phyloP scores from a whole-genome alignment of 441 rosid genomes.

The Flueggea neowawraea region DNA sequence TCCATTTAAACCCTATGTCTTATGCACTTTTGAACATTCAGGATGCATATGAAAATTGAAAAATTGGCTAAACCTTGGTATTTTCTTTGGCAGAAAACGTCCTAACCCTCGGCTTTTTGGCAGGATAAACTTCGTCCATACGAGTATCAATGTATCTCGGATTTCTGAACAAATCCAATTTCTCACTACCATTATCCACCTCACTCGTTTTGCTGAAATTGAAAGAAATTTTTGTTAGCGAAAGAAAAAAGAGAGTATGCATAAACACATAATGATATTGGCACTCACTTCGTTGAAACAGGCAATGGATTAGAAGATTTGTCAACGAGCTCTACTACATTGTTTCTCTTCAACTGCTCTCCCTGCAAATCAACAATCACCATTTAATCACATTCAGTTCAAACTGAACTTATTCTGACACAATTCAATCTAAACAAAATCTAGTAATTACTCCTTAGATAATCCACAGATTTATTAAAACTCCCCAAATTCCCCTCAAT shows the following conservation, averaged over 20 bases:
- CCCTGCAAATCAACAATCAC: constrained; percentile 43
- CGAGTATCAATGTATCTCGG: constrained; percentile 70
- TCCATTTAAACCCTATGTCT: too few species aligned
- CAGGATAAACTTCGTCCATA: constrained; percentile 76
- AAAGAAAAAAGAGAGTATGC: neutral
- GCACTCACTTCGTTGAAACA: constrained; percentile 41
- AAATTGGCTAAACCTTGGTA: constrained; percentile 48
- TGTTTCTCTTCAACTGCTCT: constrained; percentile 71
- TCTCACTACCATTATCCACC: constrained; percentile 46
- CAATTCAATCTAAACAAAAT: neutral
- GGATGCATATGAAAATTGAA: neutral
- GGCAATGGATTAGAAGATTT: constrained; percentile 44
- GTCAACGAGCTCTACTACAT: constrained; percentile 44
- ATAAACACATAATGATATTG: neutral
- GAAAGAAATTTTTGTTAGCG: constrained; percentile 17
- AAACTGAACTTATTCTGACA: neutral
- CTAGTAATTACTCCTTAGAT: neutral
- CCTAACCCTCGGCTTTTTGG: constrained; percentile 66
- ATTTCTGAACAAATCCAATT: constrained; percentile 41
- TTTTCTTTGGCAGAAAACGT: constrained; percentile 55
- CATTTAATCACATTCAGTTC: neutral
- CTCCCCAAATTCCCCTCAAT: too few species aligned
- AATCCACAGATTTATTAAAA: too few species aligned
- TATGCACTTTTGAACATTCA: neutral
- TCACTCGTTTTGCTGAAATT: constrained; percentile 21